A percentile compares a stretch with the other conserved stretches of the same genome.
Evolutionary conservation across 306 rosid genomes (phyloP).

Genomic region (Ammopiptanthus mongolicus): DNA sequence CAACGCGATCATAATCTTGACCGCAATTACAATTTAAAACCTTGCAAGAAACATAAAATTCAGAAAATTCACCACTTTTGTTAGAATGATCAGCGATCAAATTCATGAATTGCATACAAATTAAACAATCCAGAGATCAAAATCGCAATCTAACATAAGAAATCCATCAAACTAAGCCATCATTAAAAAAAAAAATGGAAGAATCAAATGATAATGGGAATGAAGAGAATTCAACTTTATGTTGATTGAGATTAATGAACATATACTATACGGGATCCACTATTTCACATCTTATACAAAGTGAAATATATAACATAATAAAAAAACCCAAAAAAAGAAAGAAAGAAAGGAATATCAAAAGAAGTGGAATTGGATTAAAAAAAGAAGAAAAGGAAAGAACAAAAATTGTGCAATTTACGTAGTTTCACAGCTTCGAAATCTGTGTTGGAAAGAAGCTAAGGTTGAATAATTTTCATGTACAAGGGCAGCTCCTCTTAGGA

Average conservation of each 20-base stretch:
- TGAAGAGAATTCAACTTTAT: constrained; percentile 18
- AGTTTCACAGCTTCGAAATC: not conserved
- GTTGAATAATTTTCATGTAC: constrained; percentile 24
- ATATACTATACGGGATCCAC: constrained; percentile 29
- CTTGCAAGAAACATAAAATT: not conserved
- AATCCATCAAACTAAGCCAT: not conserved
- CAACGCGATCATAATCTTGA: too few relatives aligned
- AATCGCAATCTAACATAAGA: not conserved
- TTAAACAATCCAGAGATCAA: not conserved
- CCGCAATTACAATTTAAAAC: too few relatives aligned
- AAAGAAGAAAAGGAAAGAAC: not conserved
- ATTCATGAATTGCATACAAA: not conserved
- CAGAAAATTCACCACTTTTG: not conserved
- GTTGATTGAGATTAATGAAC: constrained; percentile 31
- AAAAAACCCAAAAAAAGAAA: not conserved
- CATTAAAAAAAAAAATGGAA: not conserved
- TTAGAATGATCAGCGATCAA: not conserved
- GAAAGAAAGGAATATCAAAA: not conserved
- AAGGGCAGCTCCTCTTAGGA: constrained; percentile 32
- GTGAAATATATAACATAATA: constrained; percentile 16
- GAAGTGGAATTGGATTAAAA: constrained; percentile 3
- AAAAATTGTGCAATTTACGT: constrained; percentile 35
- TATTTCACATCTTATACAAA: constrained; percentile 39
- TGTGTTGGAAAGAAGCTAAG: not conserved
- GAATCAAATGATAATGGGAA: not conserved